Evolutionary conservation across 148 eudicot genomes (phyloP).

Genomic region (Silene latifolia): DNA sequence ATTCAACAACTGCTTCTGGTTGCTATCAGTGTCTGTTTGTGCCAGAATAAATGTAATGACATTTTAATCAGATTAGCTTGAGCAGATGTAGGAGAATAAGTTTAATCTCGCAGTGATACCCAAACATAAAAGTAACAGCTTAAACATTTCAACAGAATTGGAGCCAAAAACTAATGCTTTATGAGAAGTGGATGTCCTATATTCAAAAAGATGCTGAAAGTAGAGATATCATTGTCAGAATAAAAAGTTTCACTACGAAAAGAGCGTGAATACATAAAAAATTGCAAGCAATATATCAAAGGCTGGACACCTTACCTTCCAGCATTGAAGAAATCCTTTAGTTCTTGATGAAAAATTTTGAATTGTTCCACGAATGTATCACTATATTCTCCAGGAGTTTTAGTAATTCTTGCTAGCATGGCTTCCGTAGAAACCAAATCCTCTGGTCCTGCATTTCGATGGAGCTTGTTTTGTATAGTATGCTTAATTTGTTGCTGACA

Average conservation of each 20-base stretch:
- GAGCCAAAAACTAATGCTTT: not conserved
- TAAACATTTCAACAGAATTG: not conserved
- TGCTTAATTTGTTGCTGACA: constrained; percentile 98
- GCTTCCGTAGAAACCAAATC: constrained; percentile 95
- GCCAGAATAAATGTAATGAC: constrained; percentile 1
- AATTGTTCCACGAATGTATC: constrained; percentile 88
- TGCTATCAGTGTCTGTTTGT: not conserved
- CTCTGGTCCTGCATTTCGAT: constrained; percentile 96
- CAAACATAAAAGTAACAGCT: not conserved
- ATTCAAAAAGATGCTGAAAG: not conserved
- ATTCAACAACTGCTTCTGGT: constrained; percentile 3
- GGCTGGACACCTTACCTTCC: constrained; percentile 56
- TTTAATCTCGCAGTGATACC: not conserved
- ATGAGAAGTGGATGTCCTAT: not conserved
- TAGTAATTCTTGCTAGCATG: constrained; percentile 84
- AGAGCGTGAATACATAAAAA: not conserved
- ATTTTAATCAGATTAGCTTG: not conserved
- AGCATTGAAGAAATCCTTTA: constrained; percentile 99
- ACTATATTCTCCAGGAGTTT: constrained; percentile 77
- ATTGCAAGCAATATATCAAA: not conserved
- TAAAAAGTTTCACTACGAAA: not conserved
- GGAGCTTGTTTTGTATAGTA: constrained; percentile 99
- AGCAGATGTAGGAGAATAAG: not conserved
- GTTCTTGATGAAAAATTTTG: constrained; percentile 78
- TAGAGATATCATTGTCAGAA: not conserved